phyloP scores from a whole-genome alignment of 306 rosid genomes.

The Gastrolobium villosum region DNA sequence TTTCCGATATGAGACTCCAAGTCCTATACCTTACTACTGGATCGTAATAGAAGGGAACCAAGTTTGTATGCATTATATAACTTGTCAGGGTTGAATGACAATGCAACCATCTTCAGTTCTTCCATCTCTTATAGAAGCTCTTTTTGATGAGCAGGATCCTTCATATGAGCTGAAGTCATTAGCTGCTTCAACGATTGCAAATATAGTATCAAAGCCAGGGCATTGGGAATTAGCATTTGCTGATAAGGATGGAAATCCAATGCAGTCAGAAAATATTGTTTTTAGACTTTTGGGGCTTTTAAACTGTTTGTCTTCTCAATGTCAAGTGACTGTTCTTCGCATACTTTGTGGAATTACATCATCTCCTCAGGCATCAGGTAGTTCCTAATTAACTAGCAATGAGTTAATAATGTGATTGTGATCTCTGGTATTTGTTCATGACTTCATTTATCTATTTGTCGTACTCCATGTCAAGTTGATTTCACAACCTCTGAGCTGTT shows the following conservation, averaged over 20 bases:
- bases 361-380: conserved; percentile 75
- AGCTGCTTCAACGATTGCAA: conserved; percentile 67
- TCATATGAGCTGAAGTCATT: conserved; percentile 55
- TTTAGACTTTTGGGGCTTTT: conserved; percentile 49
- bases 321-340: conserved; percentile 61
- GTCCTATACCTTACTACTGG: no score
- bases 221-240: conserved; percentile 75
- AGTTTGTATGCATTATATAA: conserved; percentile 66
- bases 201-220: conserved; percentile 70
- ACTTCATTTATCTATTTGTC: not conserved
- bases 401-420: conserved; percentile 5
- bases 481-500: not conserved
- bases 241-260: conserved; percentile 61
- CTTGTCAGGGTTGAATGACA: conserved; percentile 69
- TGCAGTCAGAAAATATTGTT: conserved; percentile 65
- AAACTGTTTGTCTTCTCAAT: conserved; percentile 43
- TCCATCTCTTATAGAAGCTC: conserved; percentile 60
- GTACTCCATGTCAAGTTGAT: conserved; percentile 8
- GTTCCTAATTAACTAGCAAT: conserved; percentile 10
- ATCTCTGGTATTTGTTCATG: conserved; percentile 4
- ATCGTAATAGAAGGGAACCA: conserved; percentile 32
- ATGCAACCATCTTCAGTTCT: conserved; percentile 62
- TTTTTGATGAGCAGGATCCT: conserved; percentile 52
- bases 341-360: conserved; percentile 64
- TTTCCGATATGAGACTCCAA: no score